These are phyloP conservation scores for Vanderwaltozyma polyspora DNA, from an alignment of 805 yeast genomes.

Conservation along the genomic window DNA sequence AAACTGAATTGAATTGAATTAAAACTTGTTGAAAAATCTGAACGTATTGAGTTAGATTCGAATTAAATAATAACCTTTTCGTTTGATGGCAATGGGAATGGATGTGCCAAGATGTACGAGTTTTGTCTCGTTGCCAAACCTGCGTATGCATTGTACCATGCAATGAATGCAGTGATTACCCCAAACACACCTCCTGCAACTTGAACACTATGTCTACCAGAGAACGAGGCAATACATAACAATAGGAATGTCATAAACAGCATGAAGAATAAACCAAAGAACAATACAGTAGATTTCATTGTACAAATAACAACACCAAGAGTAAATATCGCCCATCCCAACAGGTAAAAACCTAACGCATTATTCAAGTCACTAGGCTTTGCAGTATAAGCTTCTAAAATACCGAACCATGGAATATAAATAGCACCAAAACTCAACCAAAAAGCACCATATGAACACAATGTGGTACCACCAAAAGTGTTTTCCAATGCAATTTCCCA, in stretches of 20 bases:
- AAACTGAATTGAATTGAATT: no score
- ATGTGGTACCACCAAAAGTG: constrained; percentile 58
- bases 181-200: constrained; percentile 61
- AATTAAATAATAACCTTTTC: constrained; percentile 6
- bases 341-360: constrained; percentile 48
- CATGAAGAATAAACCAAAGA: constrained; percentile 44
- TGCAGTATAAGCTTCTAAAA: constrained; percentile 39
- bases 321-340: constrained; percentile 58
- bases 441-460: constrained; percentile 55
- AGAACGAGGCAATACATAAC: constrained; percentile 41
- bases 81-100: constrained; percentile 25
- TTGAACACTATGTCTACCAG: constrained; percentile 30
- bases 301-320: constrained; percentile 43
- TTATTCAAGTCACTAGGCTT: constrained; percentile 28
- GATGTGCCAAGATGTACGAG: constrained; percentile 30
- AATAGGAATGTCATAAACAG: constrained; percentile 46
- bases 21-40: no score
- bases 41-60: no score
- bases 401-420: constrained; percentile 48
- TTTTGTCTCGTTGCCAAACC: constrained; percentile 58
- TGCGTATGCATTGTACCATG: constrained; percentile 63
- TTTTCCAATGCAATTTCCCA: constrained; percentile 57
- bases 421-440: constrained; percentile 60
- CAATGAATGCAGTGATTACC: constrained; percentile 46
- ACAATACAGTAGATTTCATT: constrained; percentile 52